Percentiles rank a stretch among this genome's conserved stretches.
phyloP scores from a whole-genome alignment of 1,139 yeast species.

The Lodderomyces pseudojiufengensis region DNA sequence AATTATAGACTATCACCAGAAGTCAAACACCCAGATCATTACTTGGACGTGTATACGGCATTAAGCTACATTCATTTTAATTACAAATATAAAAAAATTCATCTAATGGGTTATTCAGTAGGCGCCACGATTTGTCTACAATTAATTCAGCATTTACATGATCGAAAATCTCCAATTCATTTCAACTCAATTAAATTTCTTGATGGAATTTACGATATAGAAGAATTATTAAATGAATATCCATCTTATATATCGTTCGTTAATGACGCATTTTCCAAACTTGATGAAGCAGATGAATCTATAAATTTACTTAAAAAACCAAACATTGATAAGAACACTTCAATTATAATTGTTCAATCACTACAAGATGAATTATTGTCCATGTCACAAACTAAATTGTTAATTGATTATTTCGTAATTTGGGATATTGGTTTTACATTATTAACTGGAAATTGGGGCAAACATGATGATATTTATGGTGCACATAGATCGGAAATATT shows the following conservation, averaged over 20 bases:
- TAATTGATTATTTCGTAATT: slow-evolving; percentile 17
- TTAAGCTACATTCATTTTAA: slow-evolving; percentile 27
- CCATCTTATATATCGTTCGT: slow-evolving; percentile 33
- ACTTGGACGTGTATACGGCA: slow-evolving; percentile 52
- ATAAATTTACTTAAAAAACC: slow-evolving; percentile 1
- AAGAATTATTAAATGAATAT: slow-evolving; percentile 32
- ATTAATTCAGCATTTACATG: slow-evolving; percentile 29
- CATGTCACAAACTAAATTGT: slow-evolving; percentile 20
- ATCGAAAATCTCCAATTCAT: neutral
- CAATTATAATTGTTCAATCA: slow-evolving; percentile 25
- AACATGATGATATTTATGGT: slow-evolving; percentile 32
- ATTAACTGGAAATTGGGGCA: slow-evolving; percentile 25
- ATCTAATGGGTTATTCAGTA: slow-evolving; percentile 72
- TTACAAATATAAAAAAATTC: slow-evolving; percentile 17
- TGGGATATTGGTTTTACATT: slow-evolving; percentile 10
- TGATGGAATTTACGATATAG: slow-evolving; percentile 40
- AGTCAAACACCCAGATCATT: slow-evolving; percentile 60
- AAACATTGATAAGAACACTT: slow-evolving; percentile 15
- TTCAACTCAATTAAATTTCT: slow-evolving; percentile 17
- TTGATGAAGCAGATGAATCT: slow-evolving; percentile 2
- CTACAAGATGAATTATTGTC: slow-evolving; percentile 34
- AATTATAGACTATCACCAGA: slow-evolving; percentile 71
- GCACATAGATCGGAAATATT: slow-evolving; percentile 5
- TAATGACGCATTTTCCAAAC: slow-evolving; percentile 28
- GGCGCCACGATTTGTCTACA: slow-evolving; percentile 74